phyloP scores from a whole-genome alignment of 2,329 filamentous ascomycete species.

The Amesomyces nigricolor region DNA sequence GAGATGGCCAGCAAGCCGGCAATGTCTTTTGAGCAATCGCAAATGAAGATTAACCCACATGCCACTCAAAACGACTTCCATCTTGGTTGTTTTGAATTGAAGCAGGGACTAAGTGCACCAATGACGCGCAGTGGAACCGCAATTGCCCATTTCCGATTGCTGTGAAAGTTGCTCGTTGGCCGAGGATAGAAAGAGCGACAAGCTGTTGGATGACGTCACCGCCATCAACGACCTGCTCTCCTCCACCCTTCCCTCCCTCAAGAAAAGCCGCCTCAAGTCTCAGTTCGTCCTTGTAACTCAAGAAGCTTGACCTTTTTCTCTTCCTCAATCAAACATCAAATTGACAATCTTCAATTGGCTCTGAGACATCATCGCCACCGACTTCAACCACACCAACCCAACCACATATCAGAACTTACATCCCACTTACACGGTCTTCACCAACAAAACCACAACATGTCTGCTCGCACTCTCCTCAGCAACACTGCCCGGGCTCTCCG shows the following conservation, averaged over 20 bases:
- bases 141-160: background rate
- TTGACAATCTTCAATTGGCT: conserved; percentile 3
- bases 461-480: conserved; percentile 14
- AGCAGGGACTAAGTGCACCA: background rate
- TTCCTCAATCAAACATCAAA: background rate
- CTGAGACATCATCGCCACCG: background rate
- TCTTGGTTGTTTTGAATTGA: no score
- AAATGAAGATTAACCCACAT: background rate
- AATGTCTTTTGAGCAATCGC: no score
- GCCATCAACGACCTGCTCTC: background rate
- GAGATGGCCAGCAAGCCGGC: no score
- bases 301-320: background rate
- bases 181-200: background rate
- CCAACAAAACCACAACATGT: conserved; percentile 11
- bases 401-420: background rate
- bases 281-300: background rate
- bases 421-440: background rate
- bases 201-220: conserved; percentile 2
- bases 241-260: background rate
- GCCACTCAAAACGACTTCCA: background rate
- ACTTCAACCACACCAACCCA: background rate
- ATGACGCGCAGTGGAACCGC: conserved; percentile 11
- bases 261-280: conserved; percentile 3
- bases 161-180: no score
- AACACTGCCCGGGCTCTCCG: conserved; percentile 6